A percentile compares a stretch with the other conserved stretches of the same genome.
Conservation (phyloP, 805 yeast species). For the Spathaspora girioi region DNA sequence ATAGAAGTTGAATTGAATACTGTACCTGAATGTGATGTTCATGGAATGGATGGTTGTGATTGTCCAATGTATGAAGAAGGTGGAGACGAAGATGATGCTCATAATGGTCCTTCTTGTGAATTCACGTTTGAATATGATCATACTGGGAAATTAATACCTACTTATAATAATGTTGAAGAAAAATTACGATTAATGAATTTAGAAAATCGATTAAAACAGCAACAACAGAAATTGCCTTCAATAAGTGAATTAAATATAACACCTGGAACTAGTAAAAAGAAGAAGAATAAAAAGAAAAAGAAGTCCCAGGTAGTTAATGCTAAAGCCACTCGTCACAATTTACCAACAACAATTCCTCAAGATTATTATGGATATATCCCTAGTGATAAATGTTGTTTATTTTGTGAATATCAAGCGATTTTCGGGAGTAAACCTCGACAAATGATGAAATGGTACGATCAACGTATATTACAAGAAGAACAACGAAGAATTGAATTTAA, state of each 20-base stretch:
- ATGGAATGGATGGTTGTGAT: slow-evolving; percentile 23
- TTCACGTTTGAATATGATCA: slow-evolving; percentile 43
- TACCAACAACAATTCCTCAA: slow-evolving; percentile 1
- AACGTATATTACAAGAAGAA: slow-evolving; percentile 26
- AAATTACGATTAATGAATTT: slow-evolving; percentile 31
- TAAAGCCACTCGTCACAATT: neutral
- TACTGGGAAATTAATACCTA: slow-evolving; percentile 39
- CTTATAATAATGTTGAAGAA: slow-evolving; percentile 35
- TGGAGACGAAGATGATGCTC: slow-evolving; percentile 11
- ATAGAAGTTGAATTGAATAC: slow-evolving; percentile 40
- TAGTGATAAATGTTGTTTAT: slow-evolving; percentile 32
- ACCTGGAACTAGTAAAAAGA: slow-evolving; percentile 15
- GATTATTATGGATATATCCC: slow-evolving; percentile 8
- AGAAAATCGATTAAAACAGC: slow-evolving; percentile 12
- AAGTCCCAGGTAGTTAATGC: neutral
- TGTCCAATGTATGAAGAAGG: slow-evolving; percentile 17
- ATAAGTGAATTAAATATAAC: slow-evolving; percentile 1
- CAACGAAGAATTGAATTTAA: slow-evolving; percentile 29
- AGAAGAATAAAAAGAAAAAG: slow-evolving; percentile 15
- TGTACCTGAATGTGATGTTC: slow-evolving; percentile 27
- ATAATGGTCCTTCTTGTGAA: slow-evolving; percentile 40
- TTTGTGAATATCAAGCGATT: slow-evolving; percentile 51
- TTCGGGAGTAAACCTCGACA: slow-evolving; percentile 49
- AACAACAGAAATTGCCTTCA: slow-evolving; percentile 6
- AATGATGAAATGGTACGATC: slow-evolving; percentile 49